Conservation (phyloP, 768 basidiomycete genomes). For the Tricholoma sp. region DNA sequence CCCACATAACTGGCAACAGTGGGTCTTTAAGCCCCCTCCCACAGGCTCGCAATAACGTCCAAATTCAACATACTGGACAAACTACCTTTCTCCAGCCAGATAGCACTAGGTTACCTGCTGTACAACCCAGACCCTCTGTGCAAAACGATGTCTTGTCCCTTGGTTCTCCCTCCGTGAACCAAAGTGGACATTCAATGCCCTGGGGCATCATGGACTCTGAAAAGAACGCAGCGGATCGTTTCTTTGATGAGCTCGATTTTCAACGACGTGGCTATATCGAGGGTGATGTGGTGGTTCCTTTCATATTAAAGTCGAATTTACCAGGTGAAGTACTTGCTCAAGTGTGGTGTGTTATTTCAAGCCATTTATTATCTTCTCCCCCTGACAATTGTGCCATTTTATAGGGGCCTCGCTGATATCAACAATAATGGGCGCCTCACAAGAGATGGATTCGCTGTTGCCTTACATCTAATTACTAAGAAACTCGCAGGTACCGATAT, state of each 20-base stretch:
- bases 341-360: conserved; percentile 63
- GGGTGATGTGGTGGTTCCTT: conserved; percentile 91
- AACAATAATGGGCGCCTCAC: conserved; percentile 83
- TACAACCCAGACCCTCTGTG: conserved; percentile 26
- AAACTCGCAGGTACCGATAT: conserved; percentile 77
- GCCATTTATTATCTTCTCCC: not conserved
- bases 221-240: conserved; percentile 70
- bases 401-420: conserved; percentile 91
- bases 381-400: conserved; percentile 1
- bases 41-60: conserved; percentile 32
- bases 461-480: conserved; percentile 87
- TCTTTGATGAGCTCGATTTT: conserved; percentile 80
- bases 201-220: conserved; percentile 87
- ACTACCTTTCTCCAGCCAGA: conserved; percentile 44
- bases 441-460: conserved; percentile 92
- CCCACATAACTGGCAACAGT: conserved; percentile 59
- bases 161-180: conserved; percentile 19
- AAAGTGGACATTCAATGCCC: conserved; percentile 25
- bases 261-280: conserved; percentile 77
- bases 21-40: conserved; percentile 59
- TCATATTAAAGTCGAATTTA: conserved; percentile 88
- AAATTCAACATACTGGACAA: conserved; percentile 65
- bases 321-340: conserved; percentile 80
- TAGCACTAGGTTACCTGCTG: conserved; percentile 35
- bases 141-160: conserved; percentile 25